Base-by-base conservation (phyloP, 1,139 yeast species). In the Candida sanyaensis region DNA sequence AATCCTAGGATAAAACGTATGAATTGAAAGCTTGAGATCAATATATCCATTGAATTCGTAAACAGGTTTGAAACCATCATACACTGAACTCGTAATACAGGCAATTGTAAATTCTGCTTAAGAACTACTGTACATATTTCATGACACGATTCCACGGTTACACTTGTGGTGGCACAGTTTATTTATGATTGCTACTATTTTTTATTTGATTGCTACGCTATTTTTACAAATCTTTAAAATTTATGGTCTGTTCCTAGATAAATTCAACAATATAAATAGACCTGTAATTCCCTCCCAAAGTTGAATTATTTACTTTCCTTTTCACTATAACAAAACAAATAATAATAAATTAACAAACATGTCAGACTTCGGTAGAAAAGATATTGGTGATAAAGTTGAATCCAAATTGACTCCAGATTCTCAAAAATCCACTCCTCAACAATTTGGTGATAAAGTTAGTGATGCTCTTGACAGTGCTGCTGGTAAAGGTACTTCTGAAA, bases 331-430 rank as follows among this genome's bases (percentile, higher is more conserved):
- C 36, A 36, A 42, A 21, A 17, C 36, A 45, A 28, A 41, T 21
- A 38, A 37, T 10, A 30, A 24, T 44, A 42, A 41, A 9, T 29
- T 24, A 34, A 34, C 38, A 37, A 56, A 42, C 37, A 74, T 73
- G 78, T 70, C 78, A 54, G 78, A 74, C 68, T 53, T 64, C 41
- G 78, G 78, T 51, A 72, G 79, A 71, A 71, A 74, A 69, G 65
- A 66, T 56, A 63, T 73, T 58, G 59, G 69, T 51, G 77, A 72
- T 62, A 74, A 73, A 64, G 55, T 71, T 49, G 51, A 59, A 52
- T 64, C 70, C 49, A 62, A 70, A 47, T 61, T 73, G 41, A 73
- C 63, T 56, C 78, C 79, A 60, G 75, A 73, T 57, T 68, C 75
- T 44, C 65, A 72, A 61, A 74, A 74, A 67, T 56, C 71, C 46